phyloP scores from a whole-genome alignment of 257 asterid genomes.

The Rhazya stricta region DNA sequence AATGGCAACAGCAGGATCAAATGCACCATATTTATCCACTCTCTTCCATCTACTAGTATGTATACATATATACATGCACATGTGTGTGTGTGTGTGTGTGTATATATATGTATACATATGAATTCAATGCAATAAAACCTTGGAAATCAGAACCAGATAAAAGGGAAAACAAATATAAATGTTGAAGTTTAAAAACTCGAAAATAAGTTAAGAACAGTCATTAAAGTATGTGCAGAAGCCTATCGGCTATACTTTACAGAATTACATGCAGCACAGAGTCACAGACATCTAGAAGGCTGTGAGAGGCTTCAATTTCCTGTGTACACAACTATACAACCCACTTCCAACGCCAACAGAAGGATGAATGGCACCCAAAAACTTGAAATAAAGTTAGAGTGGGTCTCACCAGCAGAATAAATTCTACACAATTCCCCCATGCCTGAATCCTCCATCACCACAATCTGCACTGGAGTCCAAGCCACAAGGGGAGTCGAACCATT shows the following conservation, averaged over 20 bases:
- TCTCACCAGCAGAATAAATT: conserved; percentile 47
- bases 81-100: too few relatives aligned
- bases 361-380: conserved; percentile 30
- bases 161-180: neutral
- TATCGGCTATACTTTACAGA: conserved; percentile 38
- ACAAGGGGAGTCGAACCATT: conserved; percentile 96
- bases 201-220: conserved; percentile 25
- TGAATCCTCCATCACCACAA: conserved; percentile 69
- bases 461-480: conserved; percentile 63
- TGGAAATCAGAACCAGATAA: neutral
- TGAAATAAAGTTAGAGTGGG: conserved; percentile 45
- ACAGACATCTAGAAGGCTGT: conserved; percentile 30
- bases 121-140: neutral
- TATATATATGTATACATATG: neutral
- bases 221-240: conserved; percentile 43
- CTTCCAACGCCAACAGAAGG: conserved; percentile 30
- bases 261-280: conserved; percentile 28
- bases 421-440: conserved; percentile 75
- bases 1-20: neutral
- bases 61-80: neutral
- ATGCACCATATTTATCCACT: neutral
- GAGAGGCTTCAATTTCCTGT: conserved; percentile 28
- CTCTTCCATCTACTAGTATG: neutral
- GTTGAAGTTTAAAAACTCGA: conserved; percentile 18
- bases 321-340: conserved; percentile 43